These are phyloP conservation scores for Yamadazyma dendronema DNA, from an alignment of 1,139 yeast genomes.

Conservation along the genomic window DNA sequence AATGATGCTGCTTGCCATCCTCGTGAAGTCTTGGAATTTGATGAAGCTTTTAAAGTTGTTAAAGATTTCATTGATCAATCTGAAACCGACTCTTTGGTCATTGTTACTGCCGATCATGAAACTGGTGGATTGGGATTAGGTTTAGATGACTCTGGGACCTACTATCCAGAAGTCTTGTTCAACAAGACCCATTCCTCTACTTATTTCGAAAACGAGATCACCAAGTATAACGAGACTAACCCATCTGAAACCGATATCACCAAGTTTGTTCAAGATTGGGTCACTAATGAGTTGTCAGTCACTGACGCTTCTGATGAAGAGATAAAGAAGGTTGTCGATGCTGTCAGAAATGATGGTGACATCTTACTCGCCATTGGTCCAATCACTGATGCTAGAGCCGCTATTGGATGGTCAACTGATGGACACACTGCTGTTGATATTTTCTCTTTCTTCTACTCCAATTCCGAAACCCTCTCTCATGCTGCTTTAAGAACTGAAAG, in stretches of 20 bases:
- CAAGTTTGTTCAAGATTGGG: conserved; percentile 46
- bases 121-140: conserved; percentile 83
- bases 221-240: conserved; percentile 22
- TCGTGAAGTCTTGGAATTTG: conserved; percentile 53
- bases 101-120: conserved; percentile 87
- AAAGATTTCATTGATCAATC: conserved; percentile 60
- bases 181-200: conserved; percentile 75
- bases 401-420: conserved; percentile 86
- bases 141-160: conserved; percentile 59
- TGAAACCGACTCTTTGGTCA: conserved; percentile 68
- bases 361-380: conserved; percentile 18
- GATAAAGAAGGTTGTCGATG: conserved; percentile 29
- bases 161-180: conserved; percentile 73
- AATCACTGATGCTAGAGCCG: conserved; percentile 68
- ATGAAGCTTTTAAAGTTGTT: conserved; percentile 70
- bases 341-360: conserved; percentile 11
- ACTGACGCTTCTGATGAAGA: conserved; percentile 52
- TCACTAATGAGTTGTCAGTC: conserved; percentile 61
- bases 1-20: conserved; percentile 62
- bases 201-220: conserved; percentile 42
- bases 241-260: conserved; percentile 29
- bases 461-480: conserved; percentile 40
- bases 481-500: conserved; percentile 28
- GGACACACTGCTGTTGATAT: conserved; percentile 93
- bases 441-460: conserved; percentile 73